phyloP scores from a whole-genome alignment of 2,329 filamentous ascomycete genomes.

The Scedosporium boydii region DNA sequence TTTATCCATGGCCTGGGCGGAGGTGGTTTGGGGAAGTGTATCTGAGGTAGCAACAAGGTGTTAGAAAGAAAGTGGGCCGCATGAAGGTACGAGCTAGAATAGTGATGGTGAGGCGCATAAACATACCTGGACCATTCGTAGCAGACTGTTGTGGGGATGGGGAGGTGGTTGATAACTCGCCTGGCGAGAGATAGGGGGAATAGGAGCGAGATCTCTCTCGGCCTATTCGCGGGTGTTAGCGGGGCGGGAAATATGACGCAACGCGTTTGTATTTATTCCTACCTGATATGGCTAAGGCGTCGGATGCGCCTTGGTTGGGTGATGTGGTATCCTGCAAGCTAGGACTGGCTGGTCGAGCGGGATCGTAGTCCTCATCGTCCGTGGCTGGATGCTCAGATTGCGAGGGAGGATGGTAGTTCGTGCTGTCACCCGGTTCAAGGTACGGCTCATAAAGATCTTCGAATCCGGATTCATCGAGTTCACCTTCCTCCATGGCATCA shows the following conservation, averaged over 20 bases:
- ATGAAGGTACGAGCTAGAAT: too few relatives aligned
- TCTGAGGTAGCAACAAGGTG: background rate
- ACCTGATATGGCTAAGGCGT: background rate
- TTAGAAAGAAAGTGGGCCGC: too few relatives aligned
- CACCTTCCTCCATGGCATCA: slow-evolving; percentile 55
- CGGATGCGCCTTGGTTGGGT: background rate
- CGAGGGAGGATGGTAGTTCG: background rate
- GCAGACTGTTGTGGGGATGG: background rate
- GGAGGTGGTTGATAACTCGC: slow-evolving; percentile 27
- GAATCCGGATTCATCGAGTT: slow-evolving; percentile 61
- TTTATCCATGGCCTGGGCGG: background rate
- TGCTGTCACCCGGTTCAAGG: background rate
- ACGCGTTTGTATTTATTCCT: background rate
- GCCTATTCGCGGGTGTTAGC: slow-evolving; percentile 9
- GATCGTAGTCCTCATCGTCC: slow-evolving; percentile 10
- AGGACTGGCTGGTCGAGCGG: background rate
- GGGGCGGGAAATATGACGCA: background rate
- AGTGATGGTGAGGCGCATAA: background rate
- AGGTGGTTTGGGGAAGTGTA: background rate
- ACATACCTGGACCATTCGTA: background rate
- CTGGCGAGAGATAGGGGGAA: slow-evolving; percentile 40
- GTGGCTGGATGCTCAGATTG: background rate
- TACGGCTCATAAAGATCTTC: slow-evolving; percentile 45
- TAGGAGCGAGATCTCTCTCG: slow-evolving; percentile 43
- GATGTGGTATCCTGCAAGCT: background rate